Percentiles rank a stretch among this genome's conserved stretches.
Evolutionary conservation across 2,329 filamentous ascomycete genomes (phyloP).

Genomic region (Geoglossum cookeanum): DNA sequence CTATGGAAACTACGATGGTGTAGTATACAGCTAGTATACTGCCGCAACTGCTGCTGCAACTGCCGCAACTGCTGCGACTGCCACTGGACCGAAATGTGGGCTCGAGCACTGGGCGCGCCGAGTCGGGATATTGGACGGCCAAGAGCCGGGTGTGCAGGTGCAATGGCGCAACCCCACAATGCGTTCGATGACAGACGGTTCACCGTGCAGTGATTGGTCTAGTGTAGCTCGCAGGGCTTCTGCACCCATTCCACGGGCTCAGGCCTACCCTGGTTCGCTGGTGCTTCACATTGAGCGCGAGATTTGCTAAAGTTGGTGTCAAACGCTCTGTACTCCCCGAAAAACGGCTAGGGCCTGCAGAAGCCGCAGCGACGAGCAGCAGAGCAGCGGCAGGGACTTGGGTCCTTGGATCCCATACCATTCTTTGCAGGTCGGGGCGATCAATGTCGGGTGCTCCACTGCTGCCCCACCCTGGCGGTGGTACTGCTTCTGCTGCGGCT

Average conservation of each 20-base stretch:
- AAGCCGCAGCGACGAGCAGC: not conserved
- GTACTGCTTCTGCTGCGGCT: not conserved
- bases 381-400: not conserved
- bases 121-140: slow-evolving; percentile 1
- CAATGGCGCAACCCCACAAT: slow-evolving; percentile 1
- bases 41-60: too few relatives aligned
- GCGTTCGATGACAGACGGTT: not conserved
- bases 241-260: not conserved
- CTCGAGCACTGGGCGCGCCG: not conserved
- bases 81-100: not conserved
- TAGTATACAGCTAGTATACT: not conserved
- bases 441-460: not conserved
- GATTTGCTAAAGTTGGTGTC: not conserved
- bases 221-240: not conserved
- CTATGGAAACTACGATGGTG: not conserved
- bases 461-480: not conserved
- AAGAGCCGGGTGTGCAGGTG: not conserved
- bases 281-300: not conserved
- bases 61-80: not conserved
- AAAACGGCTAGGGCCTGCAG: not conserved
- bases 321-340: not conserved
- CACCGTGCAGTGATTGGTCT: not conserved
- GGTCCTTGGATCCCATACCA: not conserved
- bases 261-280: not conserved
- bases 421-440: not conserved